Evolutionary conservation across 1,139 yeast genomes (phyloP), one percentile per base, ranked within the genome.

Genomic region (Yamadazyma jaroonii): DNA sequence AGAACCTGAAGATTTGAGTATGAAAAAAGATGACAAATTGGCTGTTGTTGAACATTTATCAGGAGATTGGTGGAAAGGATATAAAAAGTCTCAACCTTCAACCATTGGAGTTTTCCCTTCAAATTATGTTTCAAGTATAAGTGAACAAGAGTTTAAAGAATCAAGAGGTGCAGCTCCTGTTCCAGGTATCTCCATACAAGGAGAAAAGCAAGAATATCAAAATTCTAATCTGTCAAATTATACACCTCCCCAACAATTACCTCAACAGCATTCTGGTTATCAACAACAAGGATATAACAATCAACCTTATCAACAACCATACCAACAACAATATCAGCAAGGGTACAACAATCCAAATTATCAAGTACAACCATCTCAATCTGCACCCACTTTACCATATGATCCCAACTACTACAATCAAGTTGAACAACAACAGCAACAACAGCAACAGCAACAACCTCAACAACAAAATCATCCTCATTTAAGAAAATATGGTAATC

Each of bases 1-100:
- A 48, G 88, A 86, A 56, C 67, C 77, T 0, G 92, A 81, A 29
- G 98, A 92, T 58, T 64, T 92, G 52, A 61, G 59, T 6, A 68
- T 92, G 33, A 56, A 50, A 34, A 73, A 67, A 35, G 97, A 94
- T 35, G 92, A 84, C 45, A 78, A 74, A 52, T 60, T 92, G 38
- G 76, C 76, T 28, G 76, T 92, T 6, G 45, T 77, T 5, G 96
- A 89, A 55, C 87, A 79, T 56, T 72, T 84, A 42, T 86, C 94
- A 14, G 74, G 75, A 29, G 94, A 89, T 57, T 90, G 98, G 97
- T 89, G 94, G 88, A 83, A 79, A 57, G 97, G 98, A 31, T 67
- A 63, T 52, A 61, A 55, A 42, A 63, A 68, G 40, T 47, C 60
- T 29, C 57, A 67, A 10, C 73, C 77, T 30, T 77, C 78, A 31